Conservation (phyloP, 2,329 filamentous ascomycete species). For the Diaporthe sp. region DNA sequence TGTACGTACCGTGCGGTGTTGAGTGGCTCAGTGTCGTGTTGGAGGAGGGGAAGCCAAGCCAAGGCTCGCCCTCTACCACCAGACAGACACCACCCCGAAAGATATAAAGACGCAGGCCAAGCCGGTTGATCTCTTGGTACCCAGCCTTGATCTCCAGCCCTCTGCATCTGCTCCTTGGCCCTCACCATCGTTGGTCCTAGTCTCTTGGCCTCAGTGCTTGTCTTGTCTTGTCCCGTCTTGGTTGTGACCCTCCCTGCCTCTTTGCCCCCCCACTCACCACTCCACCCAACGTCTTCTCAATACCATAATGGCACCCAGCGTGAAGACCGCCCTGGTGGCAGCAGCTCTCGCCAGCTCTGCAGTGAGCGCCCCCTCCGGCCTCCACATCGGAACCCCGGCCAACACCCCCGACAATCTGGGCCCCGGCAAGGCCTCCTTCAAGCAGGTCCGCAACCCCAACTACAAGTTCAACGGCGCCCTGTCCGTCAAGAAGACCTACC, state of each 20-base stretch:
- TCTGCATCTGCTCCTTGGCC: conserved; percentile 25
- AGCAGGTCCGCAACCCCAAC: conserved; percentile 36
- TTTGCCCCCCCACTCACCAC: not conserved
- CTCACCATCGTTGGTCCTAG: conserved; percentile 18
- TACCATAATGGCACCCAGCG: conserved; percentile 16
- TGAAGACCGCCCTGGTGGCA: conserved; percentile 27
- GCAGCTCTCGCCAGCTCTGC: conserved; percentile 27
- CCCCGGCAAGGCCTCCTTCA: conserved; percentile 30
- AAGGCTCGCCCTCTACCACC: not conserved
- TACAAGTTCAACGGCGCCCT: conserved; percentile 34
- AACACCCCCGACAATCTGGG: conserved; percentile 1
- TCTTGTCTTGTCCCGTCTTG: conserved; percentile 12
- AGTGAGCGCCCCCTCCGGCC: conserved; percentile 17
- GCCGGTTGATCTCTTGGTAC: not conserved
- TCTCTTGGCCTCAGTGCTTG: conserved; percentile 25
- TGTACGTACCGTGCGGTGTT: not conserved
- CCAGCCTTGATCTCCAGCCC: not conserved
- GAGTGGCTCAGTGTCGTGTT: not conserved
- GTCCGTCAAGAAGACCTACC: conserved; percentile 38
- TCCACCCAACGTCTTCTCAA: not conserved
- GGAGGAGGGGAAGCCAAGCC: not conserved
- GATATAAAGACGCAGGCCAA: conserved; percentile 27
- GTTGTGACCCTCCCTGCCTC: conserved; percentile 20
- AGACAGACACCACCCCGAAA: not conserved
- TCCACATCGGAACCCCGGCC: conserved; percentile 26